Conservation (phyloP, 1,139 yeast species). For the Suhomyces kunorum region DNA sequence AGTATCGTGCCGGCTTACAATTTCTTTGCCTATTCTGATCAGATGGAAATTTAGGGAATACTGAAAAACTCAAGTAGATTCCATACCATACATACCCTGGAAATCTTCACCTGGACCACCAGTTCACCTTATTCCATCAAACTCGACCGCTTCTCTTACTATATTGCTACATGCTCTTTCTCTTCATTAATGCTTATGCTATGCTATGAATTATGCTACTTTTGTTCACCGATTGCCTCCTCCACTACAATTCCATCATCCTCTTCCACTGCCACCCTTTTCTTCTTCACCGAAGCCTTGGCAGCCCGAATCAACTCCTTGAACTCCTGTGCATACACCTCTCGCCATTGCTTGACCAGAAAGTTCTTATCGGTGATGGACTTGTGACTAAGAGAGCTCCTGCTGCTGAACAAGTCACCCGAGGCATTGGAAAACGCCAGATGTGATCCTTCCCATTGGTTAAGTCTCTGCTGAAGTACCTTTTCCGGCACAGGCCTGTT, state of each 20-base stretch:
- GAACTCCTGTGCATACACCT: conserved; percentile 53
- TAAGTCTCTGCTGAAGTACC: conserved; percentile 55
- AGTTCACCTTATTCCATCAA: too few species aligned
- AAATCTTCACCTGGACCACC: too few species aligned
- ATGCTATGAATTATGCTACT: neutral
- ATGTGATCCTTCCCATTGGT: conserved; percentile 67
- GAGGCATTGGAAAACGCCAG: conserved; percentile 31
- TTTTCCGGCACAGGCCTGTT: conserved; percentile 60
- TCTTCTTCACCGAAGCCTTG: conserved; percentile 27
- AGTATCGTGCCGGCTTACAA: too few species aligned
- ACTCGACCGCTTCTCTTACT: too few species aligned
- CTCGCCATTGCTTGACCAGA: conserved; percentile 52
- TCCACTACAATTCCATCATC: neutral
- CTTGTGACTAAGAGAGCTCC: conserved; percentile 27
- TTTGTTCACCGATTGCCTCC: too few species aligned
- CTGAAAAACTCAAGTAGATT: too few species aligned
- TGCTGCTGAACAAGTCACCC: conserved; percentile 26
- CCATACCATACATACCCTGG: too few species aligned
- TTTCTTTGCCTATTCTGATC: too few species aligned
- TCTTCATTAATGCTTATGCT: neutral
- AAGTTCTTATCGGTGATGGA: conserved; percentile 42
- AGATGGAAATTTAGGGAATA: too few species aligned
- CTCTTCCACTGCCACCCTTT: neutral
- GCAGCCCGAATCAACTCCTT: conserved; percentile 54
- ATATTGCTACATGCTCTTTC: too few species aligned